Evolutionary conservation across 2,329 filamentous ascomycete genomes (phyloP).

Genomic region (Verticillium nonalfalfae): DNA sequence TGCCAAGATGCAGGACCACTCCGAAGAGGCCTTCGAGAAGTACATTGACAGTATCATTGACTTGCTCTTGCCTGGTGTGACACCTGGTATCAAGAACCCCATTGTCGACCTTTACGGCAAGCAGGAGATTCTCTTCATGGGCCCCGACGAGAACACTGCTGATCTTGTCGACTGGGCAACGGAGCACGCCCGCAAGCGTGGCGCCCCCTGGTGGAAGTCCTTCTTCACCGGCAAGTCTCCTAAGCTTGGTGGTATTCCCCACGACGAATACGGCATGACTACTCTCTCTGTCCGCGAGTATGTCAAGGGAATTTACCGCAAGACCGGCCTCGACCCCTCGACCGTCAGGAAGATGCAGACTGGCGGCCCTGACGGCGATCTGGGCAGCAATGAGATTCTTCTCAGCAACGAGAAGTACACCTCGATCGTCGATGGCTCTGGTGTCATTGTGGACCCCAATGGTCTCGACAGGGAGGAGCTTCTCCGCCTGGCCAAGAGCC

Average conservation of each 20-base stretch:
- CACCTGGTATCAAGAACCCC: conserved; percentile 97
- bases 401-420: conserved; percentile 95
- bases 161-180: conserved; percentile 99
- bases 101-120: conserved; percentile 94
- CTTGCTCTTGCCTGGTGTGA: conserved; percentile 79
- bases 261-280: conserved; percentile 96
- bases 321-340: conserved; percentile 81
- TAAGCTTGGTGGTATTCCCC: conserved; percentile 90
- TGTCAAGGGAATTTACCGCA: conserved; percentile 93
- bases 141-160: conserved; percentile 97
- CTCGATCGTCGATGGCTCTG: conserved; percentile 90
- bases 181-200: conserved; percentile 78
- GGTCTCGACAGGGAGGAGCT: conserved; percentile 83
- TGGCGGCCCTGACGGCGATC: conserved; percentile 90
- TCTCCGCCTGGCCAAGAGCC: conserved; percentile 73
- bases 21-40: conserved; percentile 91
- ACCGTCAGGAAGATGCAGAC: conserved; percentile 93
- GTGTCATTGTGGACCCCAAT: conserved; percentile 88
- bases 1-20: conserved; percentile 88
- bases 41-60: conserved; percentile 99
- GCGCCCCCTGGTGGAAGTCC: conserved; percentile 98
- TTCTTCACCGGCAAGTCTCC: conserved; percentile 99
- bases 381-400: conserved; percentile 96
- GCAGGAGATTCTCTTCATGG: conserved; percentile 97
- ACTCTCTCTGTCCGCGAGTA: conserved; percentile 95